A percentile compares a stretch with the other conserved stretches of the same genome.
Conservation (phyloP, 1,139 yeast genomes). For the Yamadazyma diddensiae region DNA sequence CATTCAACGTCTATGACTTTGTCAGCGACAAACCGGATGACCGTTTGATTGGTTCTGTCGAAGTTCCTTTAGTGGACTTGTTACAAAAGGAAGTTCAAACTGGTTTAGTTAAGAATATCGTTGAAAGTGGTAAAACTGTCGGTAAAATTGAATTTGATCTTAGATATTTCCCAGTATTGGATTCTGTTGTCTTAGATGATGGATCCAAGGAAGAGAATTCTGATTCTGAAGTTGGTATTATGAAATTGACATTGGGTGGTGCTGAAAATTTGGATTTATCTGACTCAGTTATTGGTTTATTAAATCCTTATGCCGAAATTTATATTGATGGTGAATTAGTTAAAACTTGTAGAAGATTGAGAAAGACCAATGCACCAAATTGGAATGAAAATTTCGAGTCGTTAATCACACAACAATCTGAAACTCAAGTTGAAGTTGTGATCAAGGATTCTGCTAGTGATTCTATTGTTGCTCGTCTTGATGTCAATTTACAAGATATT, state of each 20-base stretch:
- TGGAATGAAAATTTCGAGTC: slow-evolving; percentile 66
- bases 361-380: slow-evolving; percentile 66
- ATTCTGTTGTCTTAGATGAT: slow-evolving; percentile 45
- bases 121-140: slow-evolving; percentile 54
- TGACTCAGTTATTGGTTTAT: slow-evolving; percentile 61
- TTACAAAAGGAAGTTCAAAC: slow-evolving; percentile 48
- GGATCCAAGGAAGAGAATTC: slow-evolving; percentile 48
- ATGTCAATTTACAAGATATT: slow-evolving; percentile 53
- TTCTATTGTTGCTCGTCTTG: slow-evolving; percentile 50
- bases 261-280: slow-evolving; percentile 69
- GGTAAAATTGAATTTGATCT: slow-evolving; percentile 62
- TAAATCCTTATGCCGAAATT: slow-evolving; percentile 71
- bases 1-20: slow-evolving; percentile 53
- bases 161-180: slow-evolving; percentile 59
- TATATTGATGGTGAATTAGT: slow-evolving; percentile 54
- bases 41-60: slow-evolving; percentile 53
- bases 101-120: slow-evolving; percentile 33
- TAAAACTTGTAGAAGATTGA: slow-evolving; percentile 57
- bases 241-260: slow-evolving; percentile 67
- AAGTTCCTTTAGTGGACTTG: slow-evolving; percentile 55
- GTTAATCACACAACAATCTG: slow-evolving; percentile 57
- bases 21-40: slow-evolving; percentile 51
- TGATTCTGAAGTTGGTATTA: slow-evolving; percentile 66
- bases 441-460: slow-evolving; percentile 56
- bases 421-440: slow-evolving; percentile 50